These are phyloP conservation scores for Pachysandra terminalis DNA, from an alignment of 164 flowering plant species.

Conservation along the genomic window DNA sequence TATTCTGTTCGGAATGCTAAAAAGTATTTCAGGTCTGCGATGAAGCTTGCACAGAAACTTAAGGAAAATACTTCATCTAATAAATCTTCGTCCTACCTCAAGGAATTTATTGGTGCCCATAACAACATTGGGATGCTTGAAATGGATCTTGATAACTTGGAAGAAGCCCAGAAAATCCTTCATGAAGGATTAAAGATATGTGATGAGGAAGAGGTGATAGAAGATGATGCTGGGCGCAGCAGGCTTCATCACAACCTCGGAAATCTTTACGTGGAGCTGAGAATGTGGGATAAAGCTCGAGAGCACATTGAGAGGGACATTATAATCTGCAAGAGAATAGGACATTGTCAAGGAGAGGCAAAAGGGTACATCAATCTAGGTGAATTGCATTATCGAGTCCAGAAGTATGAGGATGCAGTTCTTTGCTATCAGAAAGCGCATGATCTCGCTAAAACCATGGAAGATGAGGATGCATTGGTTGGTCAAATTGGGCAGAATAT, in stretches of 20 bases:
- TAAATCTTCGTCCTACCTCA: slow-evolving; percentile 46
- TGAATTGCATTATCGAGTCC: slow-evolving; percentile 65
- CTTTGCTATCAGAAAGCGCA: slow-evolving; percentile 72
- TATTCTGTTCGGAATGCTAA: slow-evolving; percentile 64
- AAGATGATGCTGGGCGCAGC: slow-evolving; percentile 69
- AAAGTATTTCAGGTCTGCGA: slow-evolving; percentile 77
- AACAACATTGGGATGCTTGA: slow-evolving; percentile 96
- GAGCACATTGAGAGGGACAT: slow-evolving; percentile 81
- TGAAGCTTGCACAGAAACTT: slow-evolving; percentile 64
- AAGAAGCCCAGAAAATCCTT: slow-evolving; percentile 64
- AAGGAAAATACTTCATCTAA: slow-evolving; percentile 44
- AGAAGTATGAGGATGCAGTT: slow-evolving; percentile 71
- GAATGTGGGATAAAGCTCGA: slow-evolving; percentile 73
- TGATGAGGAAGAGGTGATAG: slow-evolving; percentile 81
- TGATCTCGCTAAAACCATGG: slow-evolving; percentile 72
- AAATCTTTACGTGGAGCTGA: slow-evolving; percentile 62
- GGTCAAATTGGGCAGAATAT: slow-evolving; percentile 62
- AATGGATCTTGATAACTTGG: slow-evolving; percentile 82
- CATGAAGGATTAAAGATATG: slow-evolving; percentile 67
- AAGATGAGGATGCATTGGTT: slow-evolving; percentile 83
- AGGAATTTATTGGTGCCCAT: slow-evolving; percentile 89
- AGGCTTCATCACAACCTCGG: slow-evolving; percentile 97
- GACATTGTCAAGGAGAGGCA: slow-evolving; percentile 87
- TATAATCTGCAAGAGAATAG: slow-evolving; percentile 64
- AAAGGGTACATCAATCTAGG: slow-evolving; percentile 96